phyloP scores from a whole-genome alignment of 2,329 filamentous ascomycete species.

The Emmonsia crescens region DNA sequence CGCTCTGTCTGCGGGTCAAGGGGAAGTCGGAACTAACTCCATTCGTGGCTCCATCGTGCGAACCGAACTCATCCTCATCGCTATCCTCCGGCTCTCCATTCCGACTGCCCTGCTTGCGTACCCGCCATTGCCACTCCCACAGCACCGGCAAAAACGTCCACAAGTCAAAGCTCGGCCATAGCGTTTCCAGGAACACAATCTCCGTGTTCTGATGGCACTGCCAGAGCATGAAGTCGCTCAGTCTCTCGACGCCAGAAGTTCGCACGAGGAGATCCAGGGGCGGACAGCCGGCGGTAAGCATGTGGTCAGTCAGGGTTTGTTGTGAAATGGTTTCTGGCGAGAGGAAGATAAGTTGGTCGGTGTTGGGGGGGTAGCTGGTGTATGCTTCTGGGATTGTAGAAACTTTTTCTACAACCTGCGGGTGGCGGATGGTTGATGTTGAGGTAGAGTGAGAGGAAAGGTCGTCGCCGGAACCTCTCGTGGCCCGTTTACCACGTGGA shows the following conservation, averaged over 20 bases:
- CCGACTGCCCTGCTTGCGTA: slow-evolving; percentile 35
- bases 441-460: slow-evolving; percentile 30
- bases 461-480: slow-evolving; percentile 16
- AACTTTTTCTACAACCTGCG: slow-evolving; percentile 23
- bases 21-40: neutral
- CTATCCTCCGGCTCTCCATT: neutral
- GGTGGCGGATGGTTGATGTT: slow-evolving; percentile 40
- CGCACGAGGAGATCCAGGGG: slow-evolving; percentile 84
- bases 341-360: slow-evolving; percentile 34
- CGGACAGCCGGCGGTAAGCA: slow-evolving; percentile 76
- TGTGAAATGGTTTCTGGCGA: slow-evolving; percentile 83
- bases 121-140: slow-evolving; percentile 72
- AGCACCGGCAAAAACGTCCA: slow-evolving; percentile 89
- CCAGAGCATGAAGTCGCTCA: slow-evolving; percentile 99
- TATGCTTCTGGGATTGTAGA: slow-evolving; percentile 9
- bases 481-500: neutral
- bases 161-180: slow-evolving; percentile 94
- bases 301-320: slow-evolving; percentile 70
- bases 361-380: slow-evolving; percentile 15
- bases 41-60: neutral
- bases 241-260: slow-evolving; percentile 81
- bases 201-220: slow-evolving; percentile 89
- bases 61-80: neutral
- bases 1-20: neutral
- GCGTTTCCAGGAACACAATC: slow-evolving; percentile 79